A percentile compares a stretch with the other conserved stretches of the same genome.
Evolutionary conservation across 1,139 yeast genomes (phyloP).

Genomic region (Geotrichum siamense): DNA sequence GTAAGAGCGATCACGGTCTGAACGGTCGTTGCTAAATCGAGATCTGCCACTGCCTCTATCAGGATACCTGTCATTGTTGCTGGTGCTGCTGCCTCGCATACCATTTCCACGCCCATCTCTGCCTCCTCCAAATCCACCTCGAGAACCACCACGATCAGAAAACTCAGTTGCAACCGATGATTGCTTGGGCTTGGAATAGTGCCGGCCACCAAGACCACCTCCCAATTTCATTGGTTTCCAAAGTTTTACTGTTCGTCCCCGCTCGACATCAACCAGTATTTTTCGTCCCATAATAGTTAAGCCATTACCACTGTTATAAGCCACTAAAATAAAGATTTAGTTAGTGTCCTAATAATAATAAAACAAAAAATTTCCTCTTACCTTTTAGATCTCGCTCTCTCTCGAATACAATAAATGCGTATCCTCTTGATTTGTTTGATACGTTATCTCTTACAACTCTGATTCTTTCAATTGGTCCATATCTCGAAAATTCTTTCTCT

Average conservation of each 20-base stretch:
- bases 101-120: constrained; percentile 18
- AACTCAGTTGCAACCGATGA: constrained; percentile 12
- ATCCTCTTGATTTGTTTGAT: constrained; percentile 60
- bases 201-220: constrained; percentile 68
- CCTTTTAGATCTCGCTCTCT: constrained; percentile 48
- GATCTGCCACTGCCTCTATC: constrained; percentile 17
- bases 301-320: constrained; percentile 54
- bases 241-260: constrained; percentile 65
- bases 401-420: constrained; percentile 74
- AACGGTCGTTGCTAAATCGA: no score
- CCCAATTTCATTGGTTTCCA: constrained; percentile 81
- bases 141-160: constrained; percentile 11
- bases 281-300: constrained; percentile 46
- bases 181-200: constrained; percentile 34
- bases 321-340: constrained; percentile 28
- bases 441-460: constrained; percentile 57
- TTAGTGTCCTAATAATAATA: neutral
- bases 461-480: constrained; percentile 62
- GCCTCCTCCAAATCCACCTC: constrained; percentile 14
- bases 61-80: constrained; percentile 17
- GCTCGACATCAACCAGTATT: constrained; percentile 71
- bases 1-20: no score
- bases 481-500: constrained; percentile 52
- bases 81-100: constrained; percentile 17
- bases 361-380: constrained; percentile 19